phyloP scores from a whole-genome alignment of 2,329 filamentous ascomycete species.

The Pseudogymnoascus sp. region DNA sequence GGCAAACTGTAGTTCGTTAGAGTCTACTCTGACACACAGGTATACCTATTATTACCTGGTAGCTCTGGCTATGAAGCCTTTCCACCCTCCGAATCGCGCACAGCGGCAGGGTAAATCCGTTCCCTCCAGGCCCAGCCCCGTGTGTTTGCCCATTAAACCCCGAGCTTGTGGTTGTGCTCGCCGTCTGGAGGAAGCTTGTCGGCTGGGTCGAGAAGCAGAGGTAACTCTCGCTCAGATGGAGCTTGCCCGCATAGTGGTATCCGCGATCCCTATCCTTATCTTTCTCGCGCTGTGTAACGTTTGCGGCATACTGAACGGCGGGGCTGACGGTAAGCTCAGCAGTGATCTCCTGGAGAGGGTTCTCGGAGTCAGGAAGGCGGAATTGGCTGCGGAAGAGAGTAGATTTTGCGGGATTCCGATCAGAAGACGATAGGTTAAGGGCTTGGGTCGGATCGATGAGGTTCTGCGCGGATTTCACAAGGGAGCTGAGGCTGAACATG shows the following conservation, averaged over 20 bases:
- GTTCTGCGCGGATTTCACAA: conserved; percentile 93
- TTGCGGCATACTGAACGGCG: conserved; percentile 36
- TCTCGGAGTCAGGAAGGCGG: conserved; percentile 84
- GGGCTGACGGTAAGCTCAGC: conserved; percentile 85
- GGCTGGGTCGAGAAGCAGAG: conserved; percentile 94
- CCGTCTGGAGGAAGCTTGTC: conserved; percentile 73
- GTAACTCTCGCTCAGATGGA: conserved; percentile 89
- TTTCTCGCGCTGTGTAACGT: conserved; percentile 61
- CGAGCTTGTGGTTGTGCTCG: conserved; percentile 70
- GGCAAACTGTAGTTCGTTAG: conserved; percentile 54
- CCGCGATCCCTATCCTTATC: conserved; percentile 57
- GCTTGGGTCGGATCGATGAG: conserved; percentile 84
- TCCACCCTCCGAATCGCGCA: conserved; percentile 89
- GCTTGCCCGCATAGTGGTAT: conserved; percentile 83
- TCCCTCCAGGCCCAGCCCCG: conserved; percentile 83
- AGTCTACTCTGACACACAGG: conserved; percentile 13
- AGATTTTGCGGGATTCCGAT: conserved; percentile 80
- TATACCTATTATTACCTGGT: conserved; percentile 44
- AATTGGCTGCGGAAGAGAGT: conserved; percentile 94
- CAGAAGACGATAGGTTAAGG: conserved; percentile 61
- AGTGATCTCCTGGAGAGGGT: conserved; percentile 89
- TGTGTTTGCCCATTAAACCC: conserved; percentile 89
- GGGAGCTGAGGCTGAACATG: conserved; percentile 62
- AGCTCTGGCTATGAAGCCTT: conserved; percentile 83
- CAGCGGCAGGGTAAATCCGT: conserved; percentile 90